Evolutionary conservation across 345 rosid genomes (phyloP).

Genomic region (Lumnitzera racemosa): DNA sequence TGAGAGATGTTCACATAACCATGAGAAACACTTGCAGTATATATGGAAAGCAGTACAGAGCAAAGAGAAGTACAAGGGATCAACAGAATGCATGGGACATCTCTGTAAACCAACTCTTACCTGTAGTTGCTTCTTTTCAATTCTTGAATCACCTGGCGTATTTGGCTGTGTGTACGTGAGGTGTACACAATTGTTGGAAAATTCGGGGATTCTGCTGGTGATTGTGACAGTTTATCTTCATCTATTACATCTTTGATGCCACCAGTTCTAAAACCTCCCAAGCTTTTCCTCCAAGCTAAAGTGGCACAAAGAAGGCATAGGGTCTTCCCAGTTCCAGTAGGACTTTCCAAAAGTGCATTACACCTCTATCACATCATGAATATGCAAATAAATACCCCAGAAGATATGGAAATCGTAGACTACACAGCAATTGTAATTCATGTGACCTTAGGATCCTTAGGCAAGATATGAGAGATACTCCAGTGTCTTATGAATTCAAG

Average conservation of each 20-base stretch:
- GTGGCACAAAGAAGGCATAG: conserved; percentile 93
- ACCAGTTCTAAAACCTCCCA: conserved; percentile 65
- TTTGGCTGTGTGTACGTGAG: conserved; percentile 95
- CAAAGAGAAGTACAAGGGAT: not conserved
- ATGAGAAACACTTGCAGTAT: not conserved
- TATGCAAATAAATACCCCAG: not conserved
- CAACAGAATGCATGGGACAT: not conserved
- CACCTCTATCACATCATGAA: conserved; percentile 42
- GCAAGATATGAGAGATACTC: no score
- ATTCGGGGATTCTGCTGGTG: conserved; percentile 19
- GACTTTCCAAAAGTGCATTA: conserved; percentile 95
- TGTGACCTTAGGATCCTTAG: no score
- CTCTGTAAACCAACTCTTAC: conserved; percentile 19
- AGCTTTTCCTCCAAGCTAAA: conserved; percentile 94
- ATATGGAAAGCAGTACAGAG: not conserved
- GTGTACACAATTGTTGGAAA: conserved; percentile 80
- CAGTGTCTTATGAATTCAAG: no score
- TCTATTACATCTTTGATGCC: conserved; percentile 23
- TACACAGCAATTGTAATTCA: not conserved
- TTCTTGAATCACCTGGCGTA: conserved; percentile 88
- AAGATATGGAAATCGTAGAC: not conserved
- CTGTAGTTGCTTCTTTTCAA: conserved; percentile 84
- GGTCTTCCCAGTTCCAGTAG: conserved; percentile 97
- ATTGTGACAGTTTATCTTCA: conserved; percentile 17
- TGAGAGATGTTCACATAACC: not conserved